Conservation (phyloP, 169 alveolate species). For the Theileria equi region DNA sequence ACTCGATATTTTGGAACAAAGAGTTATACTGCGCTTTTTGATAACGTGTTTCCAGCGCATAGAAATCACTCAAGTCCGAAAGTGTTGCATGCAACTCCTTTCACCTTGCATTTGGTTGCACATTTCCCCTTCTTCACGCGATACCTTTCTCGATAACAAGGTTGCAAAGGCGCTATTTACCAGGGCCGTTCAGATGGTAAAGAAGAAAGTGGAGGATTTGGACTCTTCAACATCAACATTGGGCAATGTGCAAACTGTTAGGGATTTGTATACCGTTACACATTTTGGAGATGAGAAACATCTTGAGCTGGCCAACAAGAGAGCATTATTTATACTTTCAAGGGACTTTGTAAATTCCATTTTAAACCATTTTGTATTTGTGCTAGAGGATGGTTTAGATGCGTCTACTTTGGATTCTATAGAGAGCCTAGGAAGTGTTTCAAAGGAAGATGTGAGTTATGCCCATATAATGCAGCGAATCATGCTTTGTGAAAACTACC, state of each 20-base stretch:
- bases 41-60: conserved; percentile 54
- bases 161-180: conserved; percentile 29
- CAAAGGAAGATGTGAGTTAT: conserved; percentile 5
- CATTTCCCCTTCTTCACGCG: conserved; percentile 40
- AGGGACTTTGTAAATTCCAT: conserved; percentile 58
- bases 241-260: conserved; percentile 1
- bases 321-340: conserved; percentile 18
- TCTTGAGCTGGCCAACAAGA: conserved; percentile 12
- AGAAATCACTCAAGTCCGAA: conserved; percentile 43
- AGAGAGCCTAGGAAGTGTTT: neutral
- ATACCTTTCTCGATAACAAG: conserved; percentile 32
- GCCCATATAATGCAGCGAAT: conserved; percentile 29
- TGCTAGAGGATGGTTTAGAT: conserved; percentile 53
- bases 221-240: neutral
- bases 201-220: neutral
- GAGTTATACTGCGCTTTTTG: conserved; percentile 58
- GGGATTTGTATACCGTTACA: conserved; percentile 14
- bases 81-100: conserved; percentile 53
- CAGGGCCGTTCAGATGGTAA: conserved; percentile 21
- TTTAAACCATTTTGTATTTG: conserved; percentile 48
- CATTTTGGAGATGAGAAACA: neutral
- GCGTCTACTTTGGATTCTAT: neutral
- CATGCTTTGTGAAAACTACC: conserved; percentile 55
- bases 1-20: conserved; percentile 50
- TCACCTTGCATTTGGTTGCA: conserved; percentile 62